phyloP scores from a whole-genome alignment of 805 yeast genomes.

The Candida xyloterini region DNA sequence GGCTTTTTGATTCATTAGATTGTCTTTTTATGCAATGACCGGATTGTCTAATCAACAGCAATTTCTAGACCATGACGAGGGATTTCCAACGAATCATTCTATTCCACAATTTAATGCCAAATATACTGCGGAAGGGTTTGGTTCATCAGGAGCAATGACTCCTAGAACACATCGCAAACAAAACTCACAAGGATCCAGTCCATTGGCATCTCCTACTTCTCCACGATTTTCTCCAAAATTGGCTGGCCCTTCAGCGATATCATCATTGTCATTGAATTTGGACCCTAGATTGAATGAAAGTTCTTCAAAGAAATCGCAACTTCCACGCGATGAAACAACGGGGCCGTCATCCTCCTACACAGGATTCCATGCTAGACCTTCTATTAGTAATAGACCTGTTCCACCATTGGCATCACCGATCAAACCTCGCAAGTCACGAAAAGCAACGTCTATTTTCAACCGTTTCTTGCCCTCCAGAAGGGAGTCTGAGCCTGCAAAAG shows the following conservation, averaged over 20 bases:
- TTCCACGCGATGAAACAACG: too few species aligned
- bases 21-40: neutral
- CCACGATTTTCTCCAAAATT: constrained; percentile 16
- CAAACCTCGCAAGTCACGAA: constrained; percentile 22
- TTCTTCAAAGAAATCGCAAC: too few species aligned
- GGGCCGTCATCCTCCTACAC: constrained; percentile 18
- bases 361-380: constrained; percentile 31
- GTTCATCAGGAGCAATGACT: constrained; percentile 1
- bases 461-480: constrained; percentile 28
- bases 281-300: neutral
- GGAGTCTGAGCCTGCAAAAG: constrained; percentile 22
- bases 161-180: constrained; percentile 1
- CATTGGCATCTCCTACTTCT: constrained; percentile 17
- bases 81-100: constrained; percentile 8
- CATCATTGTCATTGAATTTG: constrained; percentile 5
- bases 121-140: constrained; percentile 14
- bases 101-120: constrained; percentile 18
- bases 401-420: constrained; percentile 19
- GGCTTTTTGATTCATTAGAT: too few species aligned
- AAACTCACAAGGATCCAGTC: constrained; percentile 12
- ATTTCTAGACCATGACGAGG: constrained; percentile 5
- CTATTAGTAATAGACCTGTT: constrained; percentile 10
- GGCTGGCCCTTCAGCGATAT: constrained; percentile 15
- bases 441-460: constrained; percentile 23
- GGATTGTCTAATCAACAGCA: constrained; percentile 5